Evolutionary conservation across 768 basidiomycete species (phyloP).

Genomic region (Scleroderma citrinum): DNA sequence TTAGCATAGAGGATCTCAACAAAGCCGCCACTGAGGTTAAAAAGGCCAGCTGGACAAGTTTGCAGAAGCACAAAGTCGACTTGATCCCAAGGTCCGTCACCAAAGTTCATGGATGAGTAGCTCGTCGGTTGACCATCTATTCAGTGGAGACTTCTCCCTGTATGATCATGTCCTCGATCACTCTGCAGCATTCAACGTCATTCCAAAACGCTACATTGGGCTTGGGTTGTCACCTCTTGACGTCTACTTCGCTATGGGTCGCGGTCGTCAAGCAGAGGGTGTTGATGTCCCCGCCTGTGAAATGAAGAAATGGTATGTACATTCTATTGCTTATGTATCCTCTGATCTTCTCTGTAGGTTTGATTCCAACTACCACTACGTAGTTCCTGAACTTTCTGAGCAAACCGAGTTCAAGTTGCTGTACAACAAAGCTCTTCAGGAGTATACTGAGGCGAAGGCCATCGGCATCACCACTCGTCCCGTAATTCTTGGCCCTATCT

Average conservation of each 20-base stretch:
- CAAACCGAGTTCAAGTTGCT: constrained; percentile 89
- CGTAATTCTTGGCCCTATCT: constrained; percentile 91
- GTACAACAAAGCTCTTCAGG: constrained; percentile 92
- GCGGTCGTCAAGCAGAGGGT: constrained; percentile 89
- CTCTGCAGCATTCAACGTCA: constrained; percentile 92
- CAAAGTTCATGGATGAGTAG: constrained; percentile 4
- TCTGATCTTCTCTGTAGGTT: constrained; percentile 51
- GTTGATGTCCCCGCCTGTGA: constrained; percentile 97
- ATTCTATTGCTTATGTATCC: background rate
- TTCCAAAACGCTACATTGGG: constrained; percentile 89
- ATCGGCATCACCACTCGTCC: constrained; percentile 89
- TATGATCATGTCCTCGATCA: constrained; percentile 99
- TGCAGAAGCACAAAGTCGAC: constrained; percentile 85
- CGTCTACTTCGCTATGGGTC: constrained; percentile 98
- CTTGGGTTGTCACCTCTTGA: constrained; percentile 85
- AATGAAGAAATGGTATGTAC: constrained; percentile 97
- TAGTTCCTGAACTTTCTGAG: constrained; percentile 93
- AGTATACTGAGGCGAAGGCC: constrained; percentile 91
- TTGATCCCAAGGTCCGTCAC: constrained; percentile 77
- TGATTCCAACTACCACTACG: constrained; percentile 98
- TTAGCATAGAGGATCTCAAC: constrained; percentile 80
- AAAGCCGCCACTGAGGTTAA: constrained; percentile 84
- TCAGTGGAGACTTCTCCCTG: constrained; percentile 94
- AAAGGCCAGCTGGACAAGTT: constrained; percentile 79
- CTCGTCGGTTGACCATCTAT: constrained; percentile 13